Evolutionary conservation across 352 stramenopile genomes (phyloP), one percentile per base, ranked within the genome.

Genomic region (Phytophthora pini): DNA sequence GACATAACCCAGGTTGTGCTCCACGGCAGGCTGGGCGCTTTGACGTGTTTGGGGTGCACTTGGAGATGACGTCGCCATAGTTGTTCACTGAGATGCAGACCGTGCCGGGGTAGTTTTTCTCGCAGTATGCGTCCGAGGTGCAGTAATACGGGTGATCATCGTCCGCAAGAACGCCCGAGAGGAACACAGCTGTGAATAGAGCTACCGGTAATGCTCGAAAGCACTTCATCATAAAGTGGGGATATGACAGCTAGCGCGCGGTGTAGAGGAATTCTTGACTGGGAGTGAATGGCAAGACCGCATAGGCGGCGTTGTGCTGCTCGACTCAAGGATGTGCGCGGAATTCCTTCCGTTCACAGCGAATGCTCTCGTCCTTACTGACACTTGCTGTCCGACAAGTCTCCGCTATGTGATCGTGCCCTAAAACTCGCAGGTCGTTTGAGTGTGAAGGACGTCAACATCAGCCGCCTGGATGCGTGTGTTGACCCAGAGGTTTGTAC

Each of bases 1-100:
- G 87, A 49, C 87, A 95, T 4, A 95, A 61, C 11, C 87, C 87
- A 2, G 85, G 81, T 58, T 87, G 74, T 3, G 74, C 81, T 15
- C 86, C 85, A 24, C 80, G 84, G 51, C 87, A 95, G 17, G 85
- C 87, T 1, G 85, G 85, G 2, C 84, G 82, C 53, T 79, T 77
- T 43, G 82, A 67, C n/a, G 87, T 90, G 76, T 95, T 92, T 45
- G 87, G 87, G 20, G 87, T 95, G 71, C 87, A 95, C 63, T 95
- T 95, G 29, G 74, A 77, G 15, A 83, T 60, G n/a, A 82, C 65
- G 48, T 89, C 83, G 55, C 84, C 85, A 46, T 92, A 92, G 49
- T 81, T 86, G 70, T 92, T 80, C 43, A 95, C 82, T 22, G 74
- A 71, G 59, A 95, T 94, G 62, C 87, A 95, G 53, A 74, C 84